Percentiles rank a stretch among this genome's conserved stretches.
phyloP scores from a whole-genome alignment of 192 early-diverging fungal genomes.

The Backusella psychrophila region DNA sequence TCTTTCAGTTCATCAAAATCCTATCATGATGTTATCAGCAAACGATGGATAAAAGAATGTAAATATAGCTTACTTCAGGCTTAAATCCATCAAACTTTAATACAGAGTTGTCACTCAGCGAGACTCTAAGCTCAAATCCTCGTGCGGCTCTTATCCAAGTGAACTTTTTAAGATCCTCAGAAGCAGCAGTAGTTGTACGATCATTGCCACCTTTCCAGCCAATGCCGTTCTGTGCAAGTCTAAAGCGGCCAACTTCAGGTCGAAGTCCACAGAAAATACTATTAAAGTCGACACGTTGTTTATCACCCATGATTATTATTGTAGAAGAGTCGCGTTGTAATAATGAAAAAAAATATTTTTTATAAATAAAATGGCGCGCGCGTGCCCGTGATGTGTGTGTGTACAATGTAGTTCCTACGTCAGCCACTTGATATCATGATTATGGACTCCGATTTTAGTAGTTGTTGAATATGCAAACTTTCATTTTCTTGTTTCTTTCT shows the following conservation, averaged over 20 bases:
- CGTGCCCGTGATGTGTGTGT: no score
- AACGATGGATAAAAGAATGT: no score
- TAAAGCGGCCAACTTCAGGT: constrained; percentile 43
- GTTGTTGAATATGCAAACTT: no score
- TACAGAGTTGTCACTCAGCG: constrained; percentile 67
- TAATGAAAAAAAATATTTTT: no score
- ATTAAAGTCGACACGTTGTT: constrained; percentile 49
- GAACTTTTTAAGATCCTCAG: constrained; percentile 68
- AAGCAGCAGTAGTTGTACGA: constrained; percentile 52
- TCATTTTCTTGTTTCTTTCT: no score
- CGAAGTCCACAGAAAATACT: constrained; percentile 50
- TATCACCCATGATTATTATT: constrained; percentile 33
- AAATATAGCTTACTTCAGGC: constrained; percentile 44
- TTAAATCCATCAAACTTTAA: constrained; percentile 91
- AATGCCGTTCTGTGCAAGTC: constrained; percentile 57
- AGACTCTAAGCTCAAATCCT: constrained; percentile 80
- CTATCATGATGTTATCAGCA: constrained; percentile 39
- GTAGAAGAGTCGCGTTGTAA: no score
- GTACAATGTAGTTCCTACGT: no score
- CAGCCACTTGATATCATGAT: no score
- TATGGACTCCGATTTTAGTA: no score
- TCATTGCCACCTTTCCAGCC: constrained; percentile 71
- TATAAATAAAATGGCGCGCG: no score
- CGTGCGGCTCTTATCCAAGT: constrained; percentile 84
- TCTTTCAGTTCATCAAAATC: constrained; percentile 81